Evolutionary conservation across 306 rosid species (phyloP).

Genomic region (Dicorynia guianensis): DNA sequence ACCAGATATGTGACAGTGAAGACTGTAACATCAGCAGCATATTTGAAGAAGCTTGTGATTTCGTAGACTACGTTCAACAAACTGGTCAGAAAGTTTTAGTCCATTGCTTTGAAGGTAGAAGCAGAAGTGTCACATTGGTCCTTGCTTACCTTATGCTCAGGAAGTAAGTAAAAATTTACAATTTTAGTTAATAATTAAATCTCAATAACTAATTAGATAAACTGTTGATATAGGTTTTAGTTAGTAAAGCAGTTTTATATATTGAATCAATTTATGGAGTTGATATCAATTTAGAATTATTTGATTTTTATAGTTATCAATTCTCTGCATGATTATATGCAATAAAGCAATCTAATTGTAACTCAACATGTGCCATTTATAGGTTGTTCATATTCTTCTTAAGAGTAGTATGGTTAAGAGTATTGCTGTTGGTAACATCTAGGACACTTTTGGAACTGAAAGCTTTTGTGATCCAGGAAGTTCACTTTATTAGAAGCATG

Average conservation of each 20-base stretch:
- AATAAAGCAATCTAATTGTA: neutral
- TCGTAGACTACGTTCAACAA: constrained; percentile 75
- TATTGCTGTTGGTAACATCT: neutral
- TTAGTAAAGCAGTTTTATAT: neutral
- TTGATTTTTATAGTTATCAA: neutral
- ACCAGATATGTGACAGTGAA: constrained; percentile 76
- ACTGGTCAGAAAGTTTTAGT: constrained; percentile 76
- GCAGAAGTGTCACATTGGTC: constrained; percentile 91
- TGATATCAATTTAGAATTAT: too few relatives aligned
- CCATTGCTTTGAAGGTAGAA: constrained; percentile 95
- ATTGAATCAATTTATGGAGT: too few relatives aligned
- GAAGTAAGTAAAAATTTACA: constrained; percentile 64
- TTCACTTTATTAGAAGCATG: constrained; percentile 77
- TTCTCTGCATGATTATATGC: constrained; percentile 6
- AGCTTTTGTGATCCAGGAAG: constrained; percentile 62
- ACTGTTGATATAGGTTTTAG: neutral
- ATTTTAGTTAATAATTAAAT: constrained; percentile 1
- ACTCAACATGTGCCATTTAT: neutral
- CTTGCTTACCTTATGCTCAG: constrained; percentile 89
- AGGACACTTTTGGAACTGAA: constrained; percentile 12
- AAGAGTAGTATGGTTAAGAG: neutral
- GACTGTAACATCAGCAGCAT: constrained; percentile 73
- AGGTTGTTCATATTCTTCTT: constrained; percentile 12
- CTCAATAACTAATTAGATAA: neutral
- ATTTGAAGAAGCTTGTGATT: constrained; percentile 84